Evolutionary conservation across 306 rosid species (phyloP), one percentile per base, ranked within the genome.

Genomic region (Coriaria nepalensis): DNA sequence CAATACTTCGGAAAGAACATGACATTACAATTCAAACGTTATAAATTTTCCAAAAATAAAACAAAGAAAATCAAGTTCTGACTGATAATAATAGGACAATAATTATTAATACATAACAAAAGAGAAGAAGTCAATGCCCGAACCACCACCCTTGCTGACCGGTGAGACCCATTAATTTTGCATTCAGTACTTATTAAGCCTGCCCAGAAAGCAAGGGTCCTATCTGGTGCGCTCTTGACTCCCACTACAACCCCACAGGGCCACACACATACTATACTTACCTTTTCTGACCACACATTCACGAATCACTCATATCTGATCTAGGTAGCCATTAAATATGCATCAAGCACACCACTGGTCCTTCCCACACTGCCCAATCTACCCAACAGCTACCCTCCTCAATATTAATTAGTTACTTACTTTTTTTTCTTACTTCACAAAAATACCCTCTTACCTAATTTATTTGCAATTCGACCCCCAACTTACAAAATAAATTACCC

Each of bases 171-270:
- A 20, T 20, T 20, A 46, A 37, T 47, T 49, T 49, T 37, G 12
- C 35, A 9, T 6, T 53, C 33, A 34, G 29, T 20, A 20, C 29
- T 20, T 20, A n/a, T 8, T 37, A 10, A 45, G 64, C 72, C 85
- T 55, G 20, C 51, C 68, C 70, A 69, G 56, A 71, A 61, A 64
- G 55, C 66, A 20, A 78, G 85, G 93, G 72, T 78, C 55, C 43
- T 73, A 70, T 68, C 73, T 90, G 97, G 97, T 90, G 92, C 97
- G 97, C 79, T 81, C 97, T 90, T 84, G 97, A 90, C 97, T 90
- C 80, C 94, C 63, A 50, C 83, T 71, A 35, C 12, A 15, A 20
- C 38, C 37, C 47, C 10, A n/a, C n/a, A n/a, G n/a, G n/a, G n/a
- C n/a, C n/a, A 43, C 43, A 55, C 35, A 42, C 49, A 47, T 6